phyloP scores from a whole-genome alignment of 345 rosid genomes.

The Triadica sebifera region DNA sequence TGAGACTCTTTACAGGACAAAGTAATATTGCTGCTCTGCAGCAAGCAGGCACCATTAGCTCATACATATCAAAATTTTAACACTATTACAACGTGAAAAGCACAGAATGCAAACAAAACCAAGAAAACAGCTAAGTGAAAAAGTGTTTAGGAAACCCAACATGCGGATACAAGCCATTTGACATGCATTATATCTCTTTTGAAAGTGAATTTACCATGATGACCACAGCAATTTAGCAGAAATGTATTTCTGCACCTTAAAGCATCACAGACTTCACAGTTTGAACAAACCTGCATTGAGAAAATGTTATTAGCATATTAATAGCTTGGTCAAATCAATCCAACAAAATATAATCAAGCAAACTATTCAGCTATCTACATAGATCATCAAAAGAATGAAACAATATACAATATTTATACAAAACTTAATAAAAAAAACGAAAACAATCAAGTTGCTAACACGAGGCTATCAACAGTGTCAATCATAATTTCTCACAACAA shows the following conservation, averaged over 20 bases:
- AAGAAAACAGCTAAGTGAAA: not conserved
- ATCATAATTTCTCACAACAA: not conserved
- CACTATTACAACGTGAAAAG: not conserved
- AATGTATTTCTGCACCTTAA: not conserved
- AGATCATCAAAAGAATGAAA: not conserved
- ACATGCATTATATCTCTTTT: not conserved
- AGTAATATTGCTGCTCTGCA: not conserved
- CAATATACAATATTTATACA: not conserved
- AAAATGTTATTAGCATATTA: not conserved
- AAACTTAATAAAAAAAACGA: not conserved
- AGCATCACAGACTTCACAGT: not conserved
- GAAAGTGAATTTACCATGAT: conserved; percentile 7
- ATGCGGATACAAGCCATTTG: not conserved
- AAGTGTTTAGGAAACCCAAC: not conserved
- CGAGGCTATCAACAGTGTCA: not conserved
- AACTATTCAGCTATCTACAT: too few species aligned
- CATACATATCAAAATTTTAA: not conserved
- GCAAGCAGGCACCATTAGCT: not conserved
- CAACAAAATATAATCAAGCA: not conserved
- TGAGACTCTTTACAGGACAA: not conserved
- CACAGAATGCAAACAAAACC: not conserved
- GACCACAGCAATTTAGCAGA: not conserved
- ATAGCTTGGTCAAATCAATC: not conserved
- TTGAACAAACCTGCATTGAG: not conserved
- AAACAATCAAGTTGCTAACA: not conserved